phyloP scores from a whole-genome alignment of 2,329 filamentous ascomycete species.

The Berkeleyomyces basicola region DNA sequence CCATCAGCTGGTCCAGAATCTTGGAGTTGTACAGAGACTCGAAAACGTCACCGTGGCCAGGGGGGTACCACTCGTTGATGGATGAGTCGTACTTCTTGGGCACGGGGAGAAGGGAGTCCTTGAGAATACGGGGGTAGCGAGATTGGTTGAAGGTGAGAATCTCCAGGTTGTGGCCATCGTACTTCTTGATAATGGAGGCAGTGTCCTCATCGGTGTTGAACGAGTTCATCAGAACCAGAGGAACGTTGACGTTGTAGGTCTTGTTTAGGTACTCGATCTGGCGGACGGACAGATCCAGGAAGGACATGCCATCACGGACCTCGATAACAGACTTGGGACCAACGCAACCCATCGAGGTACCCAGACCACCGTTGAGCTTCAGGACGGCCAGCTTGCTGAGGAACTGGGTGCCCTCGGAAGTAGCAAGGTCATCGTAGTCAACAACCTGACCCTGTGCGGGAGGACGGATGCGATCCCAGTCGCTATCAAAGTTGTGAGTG shows the following conservation, averaged over 20 bases:
- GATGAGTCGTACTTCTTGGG: constrained; percentile 77
- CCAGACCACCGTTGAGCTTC: constrained; percentile 97
- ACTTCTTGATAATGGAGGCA: constrained; percentile 99
- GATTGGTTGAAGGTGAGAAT: constrained; percentile 99
- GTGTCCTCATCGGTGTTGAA: constrained; percentile 99
- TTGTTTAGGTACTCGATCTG: constrained; percentile 99
- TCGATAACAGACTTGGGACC: constrained; percentile 99
- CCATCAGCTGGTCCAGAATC: constrained; percentile 88
- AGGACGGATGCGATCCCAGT: constrained; percentile 93
- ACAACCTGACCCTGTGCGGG: constrained; percentile 89
- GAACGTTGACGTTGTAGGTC: constrained; percentile 92
- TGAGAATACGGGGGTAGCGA: constrained; percentile 90
- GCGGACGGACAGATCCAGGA: constrained; percentile 93
- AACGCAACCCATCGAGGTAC: constrained; percentile 98
- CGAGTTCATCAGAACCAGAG: constrained; percentile 99
- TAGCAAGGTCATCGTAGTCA: constrained; percentile 79
- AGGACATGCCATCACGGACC: constrained; percentile 99
- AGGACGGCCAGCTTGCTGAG: constrained; percentile 94
- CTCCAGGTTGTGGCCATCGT: constrained; percentile 98
- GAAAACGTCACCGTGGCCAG: constrained; percentile 98
- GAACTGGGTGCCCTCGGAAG: constrained; percentile 81
- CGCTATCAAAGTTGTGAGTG: constrained; percentile 31
- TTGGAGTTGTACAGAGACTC: constrained; percentile 99
- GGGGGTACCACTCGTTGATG: constrained; percentile 96
- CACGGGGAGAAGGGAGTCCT: constrained; percentile 92